These are phyloP conservation scores for Plantago lanceolata DNA, from an alignment of 305 asterid species.

Conservation along the genomic window DNA sequence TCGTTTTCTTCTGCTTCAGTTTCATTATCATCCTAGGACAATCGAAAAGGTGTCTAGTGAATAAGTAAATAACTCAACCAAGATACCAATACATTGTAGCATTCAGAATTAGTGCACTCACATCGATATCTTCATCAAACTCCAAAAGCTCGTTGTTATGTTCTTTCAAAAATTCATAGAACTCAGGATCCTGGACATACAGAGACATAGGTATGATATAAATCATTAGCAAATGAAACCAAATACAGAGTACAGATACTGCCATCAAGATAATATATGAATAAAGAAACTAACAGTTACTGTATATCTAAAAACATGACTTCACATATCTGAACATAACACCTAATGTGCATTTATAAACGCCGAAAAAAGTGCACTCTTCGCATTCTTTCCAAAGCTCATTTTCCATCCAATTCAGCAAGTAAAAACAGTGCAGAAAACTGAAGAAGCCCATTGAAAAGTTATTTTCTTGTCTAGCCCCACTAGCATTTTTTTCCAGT, in stretches of 20 bases:
- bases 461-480: no score
- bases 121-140: conserved; percentile 60
- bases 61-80: conserved; percentile 19
- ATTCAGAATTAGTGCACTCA: conserved; percentile 30
- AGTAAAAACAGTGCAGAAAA: no score
- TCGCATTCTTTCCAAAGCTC: no score
- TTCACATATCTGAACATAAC: no score
- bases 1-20: conserved; percentile 39
- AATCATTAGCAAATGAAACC: not conserved
- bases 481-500: no score
- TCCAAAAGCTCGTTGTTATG: conserved; percentile 79
- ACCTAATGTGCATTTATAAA: no score
- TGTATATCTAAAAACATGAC: no score
- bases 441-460: no score
- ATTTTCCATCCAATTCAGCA: no score
- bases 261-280: not conserved
- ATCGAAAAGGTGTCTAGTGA: conserved; percentile 21
- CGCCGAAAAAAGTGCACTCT: no score
- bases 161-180: conserved; percentile 77
- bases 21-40: conserved; percentile 46
- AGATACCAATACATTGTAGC: conserved; percentile 16
- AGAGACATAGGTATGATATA: conserved; percentile 11
- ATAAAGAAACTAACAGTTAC: no score
- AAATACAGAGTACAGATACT: not conserved
- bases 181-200: conserved; percentile 75